phyloP scores from a whole-genome alignment of 2,329 filamentous ascomycete species.

The Diaporthe longicolla region DNA sequence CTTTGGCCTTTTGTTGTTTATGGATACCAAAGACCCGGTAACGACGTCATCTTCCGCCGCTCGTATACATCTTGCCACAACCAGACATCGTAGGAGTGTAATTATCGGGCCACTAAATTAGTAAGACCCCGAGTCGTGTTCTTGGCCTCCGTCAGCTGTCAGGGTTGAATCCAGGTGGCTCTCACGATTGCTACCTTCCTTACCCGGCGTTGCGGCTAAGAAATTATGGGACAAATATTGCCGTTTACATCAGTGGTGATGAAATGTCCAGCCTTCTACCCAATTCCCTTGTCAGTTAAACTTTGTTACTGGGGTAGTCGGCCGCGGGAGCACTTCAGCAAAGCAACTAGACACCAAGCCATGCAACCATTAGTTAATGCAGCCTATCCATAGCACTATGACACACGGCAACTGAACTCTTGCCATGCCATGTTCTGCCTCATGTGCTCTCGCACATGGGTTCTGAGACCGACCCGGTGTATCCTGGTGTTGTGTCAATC shows the following conservation, averaged over 20 bases:
- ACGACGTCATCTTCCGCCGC: background rate
- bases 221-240: background rate
- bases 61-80: background rate
- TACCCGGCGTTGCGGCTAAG: background rate
- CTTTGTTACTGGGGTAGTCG: too few relatives aligned
- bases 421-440: background rate
- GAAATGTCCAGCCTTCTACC: background rate
- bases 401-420: background rate
- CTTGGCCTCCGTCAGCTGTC: too few relatives aligned
- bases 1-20: too few relatives aligned
- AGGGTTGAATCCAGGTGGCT: background rate
- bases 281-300: too few relatives aligned
- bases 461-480: background rate
- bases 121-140: background rate
- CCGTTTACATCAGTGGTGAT: background rate
- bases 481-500: background rate
- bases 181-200: background rate
- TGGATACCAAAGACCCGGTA: background rate
- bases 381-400: background rate
- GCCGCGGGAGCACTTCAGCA: too few relatives aligned
- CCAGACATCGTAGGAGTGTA: background rate
- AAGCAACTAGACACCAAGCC: too few relatives aligned
- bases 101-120: too few relatives aligned
- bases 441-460: rapidly evolving
- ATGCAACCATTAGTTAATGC: rapidly evolving